phyloP scores from a whole-genome alignment of 129 eudicot species.

The Artemisia tridentata region DNA sequence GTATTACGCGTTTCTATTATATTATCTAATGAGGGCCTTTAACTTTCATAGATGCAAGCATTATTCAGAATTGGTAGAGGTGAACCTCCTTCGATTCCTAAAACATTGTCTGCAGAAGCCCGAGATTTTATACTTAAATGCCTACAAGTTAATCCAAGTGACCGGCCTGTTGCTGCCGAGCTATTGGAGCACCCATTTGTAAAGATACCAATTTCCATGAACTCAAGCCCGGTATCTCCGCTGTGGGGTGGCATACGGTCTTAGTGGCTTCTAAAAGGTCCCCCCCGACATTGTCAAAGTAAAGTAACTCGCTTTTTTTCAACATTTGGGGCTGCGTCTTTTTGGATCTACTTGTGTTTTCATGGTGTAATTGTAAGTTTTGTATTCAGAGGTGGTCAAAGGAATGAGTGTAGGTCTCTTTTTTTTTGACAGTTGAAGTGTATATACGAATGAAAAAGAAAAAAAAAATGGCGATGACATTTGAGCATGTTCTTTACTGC shows the following conservation, averaged over 20 bases:
- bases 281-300: slow-evolving; percentile 14
- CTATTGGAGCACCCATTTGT: slow-evolving; percentile 75
- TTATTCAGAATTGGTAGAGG: slow-evolving; percentile 80
- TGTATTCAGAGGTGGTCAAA: slow-evolving; percentile 16
- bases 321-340: background rate
- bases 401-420: slow-evolving; percentile 6
- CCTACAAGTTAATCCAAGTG: slow-evolving; percentile 69
- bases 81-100: slow-evolving; percentile 66
- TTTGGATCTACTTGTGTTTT: background rate
- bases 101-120: slow-evolving; percentile 65
- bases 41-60: slow-evolving; percentile 71
- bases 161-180: slow-evolving; percentile 75
- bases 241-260: slow-evolving; percentile 24
- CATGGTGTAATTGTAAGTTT: slow-evolving; percentile 5
- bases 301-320: background rate
- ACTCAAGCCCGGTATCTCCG: slow-evolving; percentile 48
- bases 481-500: background rate
- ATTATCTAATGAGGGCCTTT: slow-evolving; percentile 2
- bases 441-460: slow-evolving; percentile 14
- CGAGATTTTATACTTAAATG: slow-evolving; percentile 64
- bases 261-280: background rate
- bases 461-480: background rate
- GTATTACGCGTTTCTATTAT: background rate
- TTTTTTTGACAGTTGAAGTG: slow-evolving; percentile 21
- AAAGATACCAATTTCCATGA: slow-evolving; percentile 43